Percentiles rank a stretch among this genome's conserved stretches.
Evolutionary conservation across 2,329 filamentous ascomycete genomes (phyloP).

Genomic region (Phyllosticta capitalensis): DNA sequence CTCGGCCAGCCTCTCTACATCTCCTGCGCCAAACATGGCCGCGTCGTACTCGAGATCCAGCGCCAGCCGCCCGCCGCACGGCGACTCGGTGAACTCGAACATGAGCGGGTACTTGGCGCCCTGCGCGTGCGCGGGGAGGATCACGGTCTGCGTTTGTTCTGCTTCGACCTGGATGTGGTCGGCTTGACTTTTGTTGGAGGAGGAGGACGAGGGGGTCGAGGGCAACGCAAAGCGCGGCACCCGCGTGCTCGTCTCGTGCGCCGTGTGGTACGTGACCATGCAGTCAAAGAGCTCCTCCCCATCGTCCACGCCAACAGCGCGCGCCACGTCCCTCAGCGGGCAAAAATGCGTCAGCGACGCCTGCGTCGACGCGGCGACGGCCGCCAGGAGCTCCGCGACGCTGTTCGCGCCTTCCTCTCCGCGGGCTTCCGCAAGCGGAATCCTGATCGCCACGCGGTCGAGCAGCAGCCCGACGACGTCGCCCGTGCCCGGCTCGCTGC

Average conservation of each 20-base stretch:
- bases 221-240: neutral
- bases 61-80: neutral
- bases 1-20: neutral
- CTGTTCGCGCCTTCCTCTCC: neutral
- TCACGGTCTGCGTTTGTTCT: neutral
- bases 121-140: neutral
- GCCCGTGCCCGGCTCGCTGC: constrained; percentile 8
- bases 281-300: neutral
- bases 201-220: neutral
- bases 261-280: constrained; percentile 3
- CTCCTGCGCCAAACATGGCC: neutral
- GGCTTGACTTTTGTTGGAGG: neutral
- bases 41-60: constrained; percentile 3
- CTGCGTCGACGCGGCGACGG: neutral
- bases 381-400: neutral
- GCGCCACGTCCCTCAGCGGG: neutral
- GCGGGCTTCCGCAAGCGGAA: neutral
- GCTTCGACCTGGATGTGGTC: neutral
- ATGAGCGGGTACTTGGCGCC: constrained; percentile 12
- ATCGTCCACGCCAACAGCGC: neutral
- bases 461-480: constrained; percentile 8
- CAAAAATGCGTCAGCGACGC: neutral
- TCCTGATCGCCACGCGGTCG: constrained; percentile 5
- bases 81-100: constrained; percentile 11
- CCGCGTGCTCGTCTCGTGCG: neutral